These are phyloP conservation scores for Emergomyces pasteurianus DNA, from an alignment of 2,329 filamentous ascomycete genomes.

Conservation along the genomic window DNA sequence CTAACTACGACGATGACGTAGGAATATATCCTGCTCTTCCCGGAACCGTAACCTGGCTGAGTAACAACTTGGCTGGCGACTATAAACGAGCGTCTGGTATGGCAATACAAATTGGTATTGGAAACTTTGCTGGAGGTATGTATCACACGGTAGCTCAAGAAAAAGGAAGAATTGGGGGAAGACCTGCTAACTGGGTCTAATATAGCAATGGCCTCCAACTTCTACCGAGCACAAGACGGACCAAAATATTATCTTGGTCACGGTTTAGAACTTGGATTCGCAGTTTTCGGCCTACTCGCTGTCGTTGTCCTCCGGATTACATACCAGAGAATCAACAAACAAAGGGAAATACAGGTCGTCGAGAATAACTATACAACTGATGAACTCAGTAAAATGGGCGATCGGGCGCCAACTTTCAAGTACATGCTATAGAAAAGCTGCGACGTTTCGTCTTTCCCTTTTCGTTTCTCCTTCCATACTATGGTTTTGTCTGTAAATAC, in stretches of 20 bases:
- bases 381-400: constrained; percentile 48
- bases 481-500: too few species aligned
- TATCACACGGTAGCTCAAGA: not conserved
- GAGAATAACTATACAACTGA: constrained; percentile 34
- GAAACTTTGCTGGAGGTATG: constrained; percentile 37
- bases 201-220: constrained; percentile 57
- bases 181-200: not conserved
- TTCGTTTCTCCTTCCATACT: not conserved
- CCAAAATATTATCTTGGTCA: constrained; percentile 42
- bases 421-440: constrained; percentile 41
- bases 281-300: constrained; percentile 35
- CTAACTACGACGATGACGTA: constrained; percentile 4
- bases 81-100: constrained; percentile 48
- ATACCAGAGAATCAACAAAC: constrained; percentile 49
- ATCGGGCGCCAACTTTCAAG: constrained; percentile 50
- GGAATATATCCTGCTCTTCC: constrained; percentile 37
- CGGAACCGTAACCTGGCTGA: constrained; percentile 43
- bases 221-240: constrained; percentile 46
- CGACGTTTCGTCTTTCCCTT: not conserved
- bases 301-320: constrained; percentile 34
- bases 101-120: constrained; percentile 51
- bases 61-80: constrained; percentile 47
- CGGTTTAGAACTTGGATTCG: constrained; percentile 40
- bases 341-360: constrained; percentile 37
- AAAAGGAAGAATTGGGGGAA: not conserved